Base-by-base conservation (phyloP, 495 filamentous ascomycete genomes). In the Xylaria cubensis region DNA sequence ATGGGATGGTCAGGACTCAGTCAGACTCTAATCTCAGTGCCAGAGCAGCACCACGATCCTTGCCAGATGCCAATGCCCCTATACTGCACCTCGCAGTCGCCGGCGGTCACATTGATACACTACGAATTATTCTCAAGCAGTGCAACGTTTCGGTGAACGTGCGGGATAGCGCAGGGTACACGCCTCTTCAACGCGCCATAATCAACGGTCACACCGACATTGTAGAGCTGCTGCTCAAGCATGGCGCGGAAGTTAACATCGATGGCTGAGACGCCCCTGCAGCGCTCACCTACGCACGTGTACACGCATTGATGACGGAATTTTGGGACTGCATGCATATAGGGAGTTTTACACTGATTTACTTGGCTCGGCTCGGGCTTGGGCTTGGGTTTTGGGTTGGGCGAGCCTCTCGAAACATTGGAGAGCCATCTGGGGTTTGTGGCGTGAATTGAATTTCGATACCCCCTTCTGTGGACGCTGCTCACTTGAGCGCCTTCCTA, bases 161-260 rank as follows among this genome's bases (percentile, higher is more conserved):
- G 24, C 75, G 71, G 39, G 75, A 77, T n/a, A 69, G 71, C 62
- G 73, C 71, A 15, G 75, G 72, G 42, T 75, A 75, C 69, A 77
- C 75, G 10, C 64, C 75, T 13, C 71, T 77, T 19, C 75, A 77
- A 34, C 75, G 72, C 32, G 73, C 74, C 44, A 73, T 77, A 41
- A 73, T 73, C 44, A 67, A 73, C 36, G 71, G 71, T 29, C 71
- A 73, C 56, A 73, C 71, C 36, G 71, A 73, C 17, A 73, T 73
- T 36, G 71, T 73, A 24, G 71, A 67, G 12, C 64, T 73, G 21
- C 64, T 73, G 8, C 71, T 73, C 24, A 73, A 64, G 29, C 71
- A 73, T 58, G 71, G 71, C 34, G 71, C 71, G 34, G 71, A 73
- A 42, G 42, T 67, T 29, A 66, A 72, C 32, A 62, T 68, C 42